phyloP scores from a whole-genome alignment of 768 basidiomycete species.

The Aureoboletus auriporus region DNA sequence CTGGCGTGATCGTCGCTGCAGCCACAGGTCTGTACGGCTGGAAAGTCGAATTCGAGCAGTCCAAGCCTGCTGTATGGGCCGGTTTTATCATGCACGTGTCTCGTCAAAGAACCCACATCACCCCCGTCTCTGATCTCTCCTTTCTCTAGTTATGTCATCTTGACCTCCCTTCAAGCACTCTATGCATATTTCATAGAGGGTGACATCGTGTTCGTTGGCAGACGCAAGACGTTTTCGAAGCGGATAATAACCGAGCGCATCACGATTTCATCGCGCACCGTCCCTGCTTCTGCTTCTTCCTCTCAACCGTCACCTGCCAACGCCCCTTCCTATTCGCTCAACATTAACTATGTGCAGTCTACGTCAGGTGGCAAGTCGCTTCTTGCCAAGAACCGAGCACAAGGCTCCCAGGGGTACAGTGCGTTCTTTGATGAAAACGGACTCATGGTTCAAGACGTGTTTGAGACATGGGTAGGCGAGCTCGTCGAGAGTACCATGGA shows the following conservation, averaged over 20 bases:
- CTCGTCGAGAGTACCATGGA: constrained; percentile 73
- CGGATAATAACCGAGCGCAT: constrained; percentile 92
- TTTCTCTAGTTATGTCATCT: constrained; percentile 59
- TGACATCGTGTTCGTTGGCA: constrained; percentile 81
- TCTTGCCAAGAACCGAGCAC: constrained; percentile 63
- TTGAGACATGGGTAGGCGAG: constrained; percentile 76
- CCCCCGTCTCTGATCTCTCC: constrained; percentile 2
- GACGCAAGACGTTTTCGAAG: constrained; percentile 86
- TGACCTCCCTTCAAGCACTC: constrained; percentile 69
- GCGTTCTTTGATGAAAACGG: constrained; percentile 82
- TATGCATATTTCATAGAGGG: constrained; percentile 88
- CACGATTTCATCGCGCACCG: constrained; percentile 67
- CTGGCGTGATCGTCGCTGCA: constrained; percentile 75
- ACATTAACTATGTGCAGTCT: constrained; percentile 69
- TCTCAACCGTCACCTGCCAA: constrained; percentile 30
- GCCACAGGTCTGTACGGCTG: constrained; percentile 84
- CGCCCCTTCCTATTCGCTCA: constrained; percentile 66
- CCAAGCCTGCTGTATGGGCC: constrained; percentile 74
- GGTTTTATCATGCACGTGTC: constrained; percentile 72
- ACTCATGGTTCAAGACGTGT: constrained; percentile 67
- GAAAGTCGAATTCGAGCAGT: constrained; percentile 83
- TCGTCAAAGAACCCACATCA: constrained; percentile 4
- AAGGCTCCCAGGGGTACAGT: constrained; percentile 55
- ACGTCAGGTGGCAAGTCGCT: constrained; percentile 84
- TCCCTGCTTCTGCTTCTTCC: constrained; percentile 35